These are phyloP conservation scores for Lyophyllum atratum DNA, from an alignment of 768 basidiomycete species.

Conservation along the genomic window DNA sequence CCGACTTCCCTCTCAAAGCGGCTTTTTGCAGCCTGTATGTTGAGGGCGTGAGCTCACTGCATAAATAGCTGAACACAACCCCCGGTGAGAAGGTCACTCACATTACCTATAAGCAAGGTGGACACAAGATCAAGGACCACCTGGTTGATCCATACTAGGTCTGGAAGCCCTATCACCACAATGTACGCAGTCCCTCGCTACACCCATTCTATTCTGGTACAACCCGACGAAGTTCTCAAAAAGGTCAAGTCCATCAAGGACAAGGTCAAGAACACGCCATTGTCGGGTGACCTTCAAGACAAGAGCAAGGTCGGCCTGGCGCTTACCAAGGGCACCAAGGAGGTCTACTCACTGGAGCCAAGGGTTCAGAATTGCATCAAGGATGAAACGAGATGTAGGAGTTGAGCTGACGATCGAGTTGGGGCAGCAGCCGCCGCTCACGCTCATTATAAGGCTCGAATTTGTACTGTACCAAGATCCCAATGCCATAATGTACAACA, in stretches of 20 bases:
- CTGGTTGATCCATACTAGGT: neutral
- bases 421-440: neutral
- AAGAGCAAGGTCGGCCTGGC: neutral
- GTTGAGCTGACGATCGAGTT: neutral
- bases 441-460: too few species aligned
- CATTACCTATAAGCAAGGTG: neutral
- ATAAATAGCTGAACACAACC: neutral
- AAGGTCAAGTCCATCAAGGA: neutral
- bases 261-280: neutral
- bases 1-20: slow-evolving; percentile 4
- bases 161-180: neutral
- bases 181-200: neutral
- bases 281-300: neutral
- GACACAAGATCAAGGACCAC: neutral
- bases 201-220: neutral
- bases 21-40: slow-evolving; percentile 8
- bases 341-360: neutral
- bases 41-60: too few species aligned
- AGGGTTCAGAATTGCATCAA: neutral
- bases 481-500: too few species aligned
- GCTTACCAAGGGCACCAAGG: neutral
- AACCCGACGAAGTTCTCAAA: too few species aligned
- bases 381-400: neutral
- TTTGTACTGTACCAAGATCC: too few species aligned
- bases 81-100: neutral